Evolutionary conservation across 2,329 filamentous ascomycete genomes (phyloP), one percentile per base, ranked within the genome.

Genomic region (Colletotrichum sp.): DNA sequence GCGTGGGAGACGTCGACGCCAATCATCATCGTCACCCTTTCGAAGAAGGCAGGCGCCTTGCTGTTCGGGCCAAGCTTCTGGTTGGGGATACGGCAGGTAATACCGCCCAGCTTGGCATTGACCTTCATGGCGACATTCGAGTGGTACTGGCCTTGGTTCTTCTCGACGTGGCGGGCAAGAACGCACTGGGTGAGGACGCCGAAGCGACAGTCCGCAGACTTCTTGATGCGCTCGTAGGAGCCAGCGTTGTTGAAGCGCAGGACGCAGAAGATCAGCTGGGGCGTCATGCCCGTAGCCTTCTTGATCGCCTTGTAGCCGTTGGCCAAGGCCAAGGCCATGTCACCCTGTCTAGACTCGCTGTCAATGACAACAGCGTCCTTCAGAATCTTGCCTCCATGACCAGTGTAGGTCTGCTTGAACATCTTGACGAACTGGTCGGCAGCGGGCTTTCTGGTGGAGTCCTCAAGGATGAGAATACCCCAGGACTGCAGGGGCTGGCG

Each of bases 61-160:
- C 22, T 48, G 36, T 48, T 39, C 8, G 74, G 70, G 15, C 69
- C 60, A 2, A 39, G 22, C 1, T 80, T 84, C 67, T 77, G 82
- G 48, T 48, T n/a, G 18, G 81, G 76, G 10, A 86, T 82, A 60
- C 83, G 88, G 68, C 87, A 93, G 1, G 95, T 98, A 0, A 91
- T 90, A 8, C 97, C 97, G 16, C 97, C 97, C 4, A 99, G 90
- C 87, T 99, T 99, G 5, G 95, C 94, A 80, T 99, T 98, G 78
- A 99, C 92, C 87, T 99, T 99, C 95, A 99, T 97, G 78, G 93
- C 91, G 0, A 99, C 95, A 77, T 99, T 99, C 1, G 95, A 97
- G 80, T 95, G 94, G 84, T 98, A 98, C 80, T 99, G 97, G 0
- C 90, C 89, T 27, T 94, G 91, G 18, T 91, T 91, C 82, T 93